phyloP scores from a whole-genome alignment of 345 rosid genomes.

The Microcos paniculata region DNA sequence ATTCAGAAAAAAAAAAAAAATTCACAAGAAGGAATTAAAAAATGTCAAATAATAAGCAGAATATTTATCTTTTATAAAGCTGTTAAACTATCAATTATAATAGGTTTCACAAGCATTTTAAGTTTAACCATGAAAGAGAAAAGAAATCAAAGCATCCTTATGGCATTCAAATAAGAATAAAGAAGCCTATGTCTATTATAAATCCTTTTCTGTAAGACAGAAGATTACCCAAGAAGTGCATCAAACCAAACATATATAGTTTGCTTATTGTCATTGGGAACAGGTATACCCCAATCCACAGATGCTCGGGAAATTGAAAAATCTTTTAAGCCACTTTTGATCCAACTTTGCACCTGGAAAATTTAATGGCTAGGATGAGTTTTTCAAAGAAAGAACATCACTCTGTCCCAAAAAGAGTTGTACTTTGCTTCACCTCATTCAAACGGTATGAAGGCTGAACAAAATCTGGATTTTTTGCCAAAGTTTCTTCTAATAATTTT shows the following conservation, averaged over 20 bases:
- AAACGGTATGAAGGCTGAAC: conserved; percentile 88
- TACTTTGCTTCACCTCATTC: conserved; percentile 62
- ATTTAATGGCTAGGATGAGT: conserved; percentile 10
- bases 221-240: conserved; percentile 80
- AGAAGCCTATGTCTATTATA: neutral
- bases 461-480: conserved; percentile 64
- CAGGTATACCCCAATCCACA: conserved; percentile 98
- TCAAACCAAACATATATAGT: conserved; percentile 99
- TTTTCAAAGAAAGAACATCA: neutral
- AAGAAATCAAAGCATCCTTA: neutral
- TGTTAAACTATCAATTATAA: neutral
- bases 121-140: conserved; percentile 1
- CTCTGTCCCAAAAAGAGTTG: neutral
- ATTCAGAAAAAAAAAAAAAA: neutral
- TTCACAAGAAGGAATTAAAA: neutral
- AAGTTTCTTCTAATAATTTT: conserved; percentile 64
- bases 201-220: neutral
- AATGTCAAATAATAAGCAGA: neutral
- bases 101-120: neutral
- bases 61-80: neutral
- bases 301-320: conserved; percentile 96
- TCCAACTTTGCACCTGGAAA: conserved; percentile 89
- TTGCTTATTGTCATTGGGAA: conserved; percentile 82
- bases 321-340: conserved; percentile 79
- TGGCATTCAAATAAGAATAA: neutral